Percentiles rank a stretch among this genome's conserved stretches.
These are phyloP conservation scores for Didymella sp. DNA, from an alignment of 2,329 filamentous ascomycete species.

Conservation along the genomic window DNA sequence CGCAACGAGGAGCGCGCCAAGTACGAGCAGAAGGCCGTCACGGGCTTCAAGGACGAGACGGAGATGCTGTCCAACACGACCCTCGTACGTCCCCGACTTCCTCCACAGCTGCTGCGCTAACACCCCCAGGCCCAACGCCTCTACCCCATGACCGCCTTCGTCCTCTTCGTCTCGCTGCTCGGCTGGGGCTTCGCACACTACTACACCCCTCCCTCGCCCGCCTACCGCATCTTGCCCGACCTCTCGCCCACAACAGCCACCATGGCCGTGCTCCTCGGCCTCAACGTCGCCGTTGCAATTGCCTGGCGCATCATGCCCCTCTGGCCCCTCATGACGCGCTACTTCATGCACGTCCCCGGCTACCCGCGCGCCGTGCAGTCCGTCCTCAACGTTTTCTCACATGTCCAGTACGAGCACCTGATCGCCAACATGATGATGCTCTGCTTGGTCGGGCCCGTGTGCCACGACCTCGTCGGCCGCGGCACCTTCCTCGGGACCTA, in stretches of 20 bases:
- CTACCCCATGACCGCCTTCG: slow-evolving; percentile 46
- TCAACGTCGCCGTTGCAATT: slow-evolving; percentile 64
- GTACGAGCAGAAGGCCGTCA: slow-evolving; percentile 34
- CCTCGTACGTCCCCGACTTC: slow-evolving; percentile 34
- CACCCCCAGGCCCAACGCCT: slow-evolving; percentile 42
- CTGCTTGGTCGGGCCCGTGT: slow-evolving; percentile 67
- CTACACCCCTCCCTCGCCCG: slow-evolving; percentile 41
- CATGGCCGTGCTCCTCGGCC: slow-evolving; percentile 65
- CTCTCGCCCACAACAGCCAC: slow-evolving; percentile 52
- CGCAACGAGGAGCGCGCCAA: slow-evolving; percentile 39
- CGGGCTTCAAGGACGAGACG: slow-evolving; percentile 33
- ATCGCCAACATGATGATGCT: slow-evolving; percentile 69
- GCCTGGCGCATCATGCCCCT: slow-evolving; percentile 69
- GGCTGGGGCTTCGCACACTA: slow-evolving; percentile 40
- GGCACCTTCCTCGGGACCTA: slow-evolving; percentile 48
- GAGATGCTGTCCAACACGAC: slow-evolving; percentile 45
- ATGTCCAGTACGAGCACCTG: slow-evolving; percentile 66
- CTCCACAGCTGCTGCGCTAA: background rate
- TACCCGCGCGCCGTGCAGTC: slow-evolving; percentile 68
- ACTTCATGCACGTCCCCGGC: slow-evolving; percentile 55
- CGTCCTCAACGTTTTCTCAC: slow-evolving; percentile 72
- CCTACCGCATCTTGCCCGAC: slow-evolving; percentile 45
- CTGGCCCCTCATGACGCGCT: slow-evolving; percentile 72
- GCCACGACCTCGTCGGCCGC: slow-evolving; percentile 46
- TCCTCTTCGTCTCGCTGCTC: slow-evolving; percentile 35